phyloP scores from a whole-genome alignment of 345 rosid genomes.

The Euphorbia peplus region DNA sequence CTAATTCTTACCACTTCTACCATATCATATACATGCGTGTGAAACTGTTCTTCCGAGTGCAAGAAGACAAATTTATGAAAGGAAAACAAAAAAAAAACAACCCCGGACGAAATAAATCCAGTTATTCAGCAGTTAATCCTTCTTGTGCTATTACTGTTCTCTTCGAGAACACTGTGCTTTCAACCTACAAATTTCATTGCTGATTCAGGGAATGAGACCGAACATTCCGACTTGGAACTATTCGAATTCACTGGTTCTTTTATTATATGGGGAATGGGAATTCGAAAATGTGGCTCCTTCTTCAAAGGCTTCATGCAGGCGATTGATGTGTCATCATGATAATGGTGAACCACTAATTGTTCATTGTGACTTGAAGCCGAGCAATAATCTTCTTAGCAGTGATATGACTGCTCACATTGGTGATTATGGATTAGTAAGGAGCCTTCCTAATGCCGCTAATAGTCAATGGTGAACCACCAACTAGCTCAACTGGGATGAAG shows the following conservation, averaged over 20 bases:
- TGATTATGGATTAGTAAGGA: conserved; percentile 20
- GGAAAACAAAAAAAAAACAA: no score
- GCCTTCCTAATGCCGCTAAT: not conserved
- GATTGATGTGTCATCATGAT: not conserved
- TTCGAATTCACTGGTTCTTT: conserved; percentile 1
- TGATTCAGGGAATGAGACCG: not conserved
- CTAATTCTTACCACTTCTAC: no score
- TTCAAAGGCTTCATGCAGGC: conserved; percentile 1
- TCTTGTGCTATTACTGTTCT: no score
- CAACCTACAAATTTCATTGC: no score
- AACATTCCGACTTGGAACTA: not conserved
- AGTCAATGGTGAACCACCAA: not conserved
- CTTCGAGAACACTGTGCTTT: no score
- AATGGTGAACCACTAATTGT: not conserved
- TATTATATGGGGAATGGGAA: conserved; percentile 8
- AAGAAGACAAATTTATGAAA: no score
- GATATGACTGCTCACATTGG: conserved; percentile 12
- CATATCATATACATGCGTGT: no score
- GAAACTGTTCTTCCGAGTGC: no score
- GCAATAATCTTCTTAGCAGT: conserved; percentile 12
- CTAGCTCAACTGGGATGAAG: conserved; percentile 8
- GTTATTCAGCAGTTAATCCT: no score
- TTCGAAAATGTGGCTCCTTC: conserved; percentile 10
- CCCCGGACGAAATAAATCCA: no score
- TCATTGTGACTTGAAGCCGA: conserved; percentile 25